Evolutionary conservation across 139 green algal genomes (phyloP).

Genomic region (Chloropicon primus): DNA sequence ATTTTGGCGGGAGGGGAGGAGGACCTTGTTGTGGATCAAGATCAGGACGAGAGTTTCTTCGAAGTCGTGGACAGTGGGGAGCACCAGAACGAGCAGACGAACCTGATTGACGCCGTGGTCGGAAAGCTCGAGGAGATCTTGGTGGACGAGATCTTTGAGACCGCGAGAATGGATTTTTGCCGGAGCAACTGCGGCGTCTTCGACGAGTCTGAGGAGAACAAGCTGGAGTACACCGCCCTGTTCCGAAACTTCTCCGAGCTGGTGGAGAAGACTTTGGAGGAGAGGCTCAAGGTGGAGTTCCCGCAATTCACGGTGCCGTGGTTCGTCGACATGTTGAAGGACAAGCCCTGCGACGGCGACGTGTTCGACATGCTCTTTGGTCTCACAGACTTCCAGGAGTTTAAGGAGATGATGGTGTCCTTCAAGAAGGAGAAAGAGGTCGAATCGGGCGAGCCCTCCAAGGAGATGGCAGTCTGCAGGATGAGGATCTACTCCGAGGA

Average conservation of each 20-base stretch:
- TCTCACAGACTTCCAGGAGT: slow-evolving; percentile 3
- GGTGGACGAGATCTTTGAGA: neutral
- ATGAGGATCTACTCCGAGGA: slow-evolving; percentile 3
- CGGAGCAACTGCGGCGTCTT: slow-evolving; percentile 5
- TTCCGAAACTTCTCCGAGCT: slow-evolving; percentile 1
- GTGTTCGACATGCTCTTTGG: slow-evolving; percentile 11
- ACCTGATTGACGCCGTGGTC: slow-evolving; percentile 7
- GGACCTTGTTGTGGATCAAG: neutral
- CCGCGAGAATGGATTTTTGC: neutral
- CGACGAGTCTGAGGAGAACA: slow-evolving; percentile 8
- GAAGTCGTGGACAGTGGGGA: neutral
- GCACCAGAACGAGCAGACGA: slow-evolving; percentile 2
- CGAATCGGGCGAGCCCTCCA: too few species aligned
- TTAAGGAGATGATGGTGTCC: slow-evolving; percentile 11
- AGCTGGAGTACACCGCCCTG: slow-evolving; percentile 8
- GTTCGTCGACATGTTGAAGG: slow-evolving; percentile 4
- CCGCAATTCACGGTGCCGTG: neutral
- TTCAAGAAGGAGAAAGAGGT: slow-evolving; percentile 1
- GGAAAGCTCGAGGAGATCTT: slow-evolving; percentile 13
- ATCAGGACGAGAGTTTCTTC: neutral
- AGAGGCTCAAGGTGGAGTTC: neutral
- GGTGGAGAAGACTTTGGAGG: slow-evolving; percentile 1
- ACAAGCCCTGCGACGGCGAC: slow-evolving; percentile 5
- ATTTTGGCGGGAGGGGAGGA: neutral
- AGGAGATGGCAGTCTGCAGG: neutral